Evolutionary conservation across 306 rosid genomes (phyloP).

Genomic region (Quercus wislizeni): DNA sequence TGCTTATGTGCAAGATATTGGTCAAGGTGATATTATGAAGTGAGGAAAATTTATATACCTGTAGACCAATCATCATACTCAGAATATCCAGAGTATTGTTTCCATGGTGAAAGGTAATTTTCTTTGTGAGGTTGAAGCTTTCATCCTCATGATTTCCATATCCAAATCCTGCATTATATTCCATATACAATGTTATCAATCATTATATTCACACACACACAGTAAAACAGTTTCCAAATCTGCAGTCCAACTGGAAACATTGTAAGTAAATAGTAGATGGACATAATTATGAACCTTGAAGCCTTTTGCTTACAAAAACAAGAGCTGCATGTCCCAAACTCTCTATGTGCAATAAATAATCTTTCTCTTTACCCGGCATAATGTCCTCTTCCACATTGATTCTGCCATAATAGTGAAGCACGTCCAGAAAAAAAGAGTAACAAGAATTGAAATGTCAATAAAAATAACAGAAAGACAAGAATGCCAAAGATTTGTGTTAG

Average conservation of each 20-base stretch:
- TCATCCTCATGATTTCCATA: background rate
- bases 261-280: too few species aligned
- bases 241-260: too few species aligned
- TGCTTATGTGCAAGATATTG: background rate
- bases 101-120: background rate
- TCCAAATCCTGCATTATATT: background rate
- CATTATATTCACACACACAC: background rate
- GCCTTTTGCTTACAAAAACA: background rate
- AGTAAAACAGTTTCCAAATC: too few species aligned
- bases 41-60: background rate
- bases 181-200: background rate
- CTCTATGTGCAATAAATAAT: background rate
- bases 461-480: background rate
- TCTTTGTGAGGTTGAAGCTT: background rate
- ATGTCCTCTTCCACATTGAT: background rate
- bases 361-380: background rate
- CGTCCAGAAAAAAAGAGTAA: background rate
- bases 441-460: background rate
- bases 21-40: background rate
- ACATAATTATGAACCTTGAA: background rate
- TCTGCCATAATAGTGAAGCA: background rate
- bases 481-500: too few species aligned
- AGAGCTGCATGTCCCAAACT: background rate
- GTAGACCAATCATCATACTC: background rate
- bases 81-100: background rate